Conservation (phyloP, 139 green algal species). For the Tetradesmus obliquus region DNA sequence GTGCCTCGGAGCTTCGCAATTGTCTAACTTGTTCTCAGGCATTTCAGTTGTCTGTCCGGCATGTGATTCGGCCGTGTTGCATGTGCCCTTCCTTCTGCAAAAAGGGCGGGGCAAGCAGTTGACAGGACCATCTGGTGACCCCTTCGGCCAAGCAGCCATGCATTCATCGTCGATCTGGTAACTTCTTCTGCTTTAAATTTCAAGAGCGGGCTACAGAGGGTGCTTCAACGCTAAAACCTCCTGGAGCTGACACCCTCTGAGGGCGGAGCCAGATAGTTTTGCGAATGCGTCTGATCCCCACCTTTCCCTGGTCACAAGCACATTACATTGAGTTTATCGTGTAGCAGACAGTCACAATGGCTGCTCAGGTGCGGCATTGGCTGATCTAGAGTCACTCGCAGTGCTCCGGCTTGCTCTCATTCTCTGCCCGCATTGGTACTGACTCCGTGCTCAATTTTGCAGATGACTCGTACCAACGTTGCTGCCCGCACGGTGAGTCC, state of each 20-base stretch:
- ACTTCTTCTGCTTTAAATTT: neutral
- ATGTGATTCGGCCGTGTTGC: neutral
- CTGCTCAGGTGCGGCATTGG: slow-evolving; percentile 33
- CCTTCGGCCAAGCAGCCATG: neutral
- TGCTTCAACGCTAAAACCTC: neutral
- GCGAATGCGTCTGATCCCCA: neutral
- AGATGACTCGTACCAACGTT: slow-evolving; percentile 32
- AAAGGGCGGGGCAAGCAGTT: neutral
- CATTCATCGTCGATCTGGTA: neutral
- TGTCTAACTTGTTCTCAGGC: neutral
- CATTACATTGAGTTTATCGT: neutral
- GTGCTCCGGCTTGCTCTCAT: neutral
- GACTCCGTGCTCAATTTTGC: neutral
- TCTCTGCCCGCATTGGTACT: slow-evolving; percentile 13
- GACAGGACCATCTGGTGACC: neutral
- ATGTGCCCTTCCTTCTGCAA: neutral
- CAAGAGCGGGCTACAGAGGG: neutral
- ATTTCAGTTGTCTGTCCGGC: neutral
- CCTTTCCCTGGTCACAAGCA: neutral
- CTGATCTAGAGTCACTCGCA: neutral
- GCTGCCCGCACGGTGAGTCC: slow-evolving; percentile 39
- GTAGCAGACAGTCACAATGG: slow-evolving; percentile 34
- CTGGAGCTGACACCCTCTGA: neutral
- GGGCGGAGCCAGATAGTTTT: neutral
- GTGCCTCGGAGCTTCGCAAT: neutral